A percentile compares a stretch with the other conserved stretches of the same genome.
phyloP scores from a whole-genome alignment of 2,329 filamentous ascomycete genomes.

The Fusarium siculi region DNA sequence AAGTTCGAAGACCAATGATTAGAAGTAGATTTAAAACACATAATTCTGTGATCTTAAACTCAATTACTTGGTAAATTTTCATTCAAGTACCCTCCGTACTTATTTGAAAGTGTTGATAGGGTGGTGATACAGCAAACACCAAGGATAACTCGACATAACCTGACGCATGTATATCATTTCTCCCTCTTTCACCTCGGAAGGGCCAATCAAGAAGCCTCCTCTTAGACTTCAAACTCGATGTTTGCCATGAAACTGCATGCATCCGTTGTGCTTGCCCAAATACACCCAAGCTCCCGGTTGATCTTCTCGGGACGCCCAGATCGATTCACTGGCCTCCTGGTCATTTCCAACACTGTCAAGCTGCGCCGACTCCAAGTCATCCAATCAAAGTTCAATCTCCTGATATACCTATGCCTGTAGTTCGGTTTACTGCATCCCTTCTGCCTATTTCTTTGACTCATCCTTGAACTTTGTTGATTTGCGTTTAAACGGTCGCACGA shows the following conservation, averaged over 20 bases:
- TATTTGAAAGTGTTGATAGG: background rate
- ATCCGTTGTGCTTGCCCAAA: background rate
- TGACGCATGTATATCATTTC: background rate
- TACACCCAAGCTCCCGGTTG: background rate
- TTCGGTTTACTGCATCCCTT: background rate
- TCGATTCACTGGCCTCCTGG: background rate
- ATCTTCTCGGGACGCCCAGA: background rate
- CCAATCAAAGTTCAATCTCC: background rate
- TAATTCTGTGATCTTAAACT: background rate
- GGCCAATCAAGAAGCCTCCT: background rate
- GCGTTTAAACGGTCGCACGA: background rate
- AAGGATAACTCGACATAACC: background rate
- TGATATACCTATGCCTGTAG: background rate
- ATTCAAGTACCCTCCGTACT: background rate
- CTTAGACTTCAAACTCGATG: background rate
- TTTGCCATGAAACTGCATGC: background rate
- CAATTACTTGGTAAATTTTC: rapidly evolving
- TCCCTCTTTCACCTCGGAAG: background rate
- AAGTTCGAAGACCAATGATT: background rate
- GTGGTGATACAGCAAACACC: background rate
- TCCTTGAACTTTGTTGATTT: background rate
- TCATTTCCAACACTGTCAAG: background rate
- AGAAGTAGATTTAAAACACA: background rate
- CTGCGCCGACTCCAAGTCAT: background rate
- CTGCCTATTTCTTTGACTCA: background rate